Percentiles rank a stretch among this genome's conserved stretches.
Conservation (phyloP, 495 filamentous ascomycete genomes). For the Trichoderma reesei region DNA sequence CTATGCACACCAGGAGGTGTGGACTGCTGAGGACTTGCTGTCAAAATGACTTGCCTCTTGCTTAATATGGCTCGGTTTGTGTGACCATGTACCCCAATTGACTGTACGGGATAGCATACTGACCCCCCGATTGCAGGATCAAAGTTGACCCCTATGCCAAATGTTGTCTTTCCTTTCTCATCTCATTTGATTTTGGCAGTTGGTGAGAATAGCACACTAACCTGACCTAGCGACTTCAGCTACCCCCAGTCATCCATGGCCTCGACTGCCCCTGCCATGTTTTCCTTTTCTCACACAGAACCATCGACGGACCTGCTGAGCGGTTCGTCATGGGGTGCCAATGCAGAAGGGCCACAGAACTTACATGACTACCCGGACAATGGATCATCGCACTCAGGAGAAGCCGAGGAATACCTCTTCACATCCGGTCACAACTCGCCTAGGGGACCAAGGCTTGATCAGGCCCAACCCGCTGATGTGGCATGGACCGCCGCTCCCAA, state of each 20-base stretch:
- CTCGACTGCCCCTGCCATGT: slow-evolving; percentile 37
- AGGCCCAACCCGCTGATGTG: slow-evolving; percentile 35
- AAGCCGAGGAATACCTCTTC: slow-evolving; percentile 38
- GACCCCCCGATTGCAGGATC: slow-evolving; percentile 28
- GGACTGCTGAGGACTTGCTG: slow-evolving; percentile 9
- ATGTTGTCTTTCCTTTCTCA: slow-evolving; percentile 27
- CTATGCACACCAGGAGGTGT: not conserved
- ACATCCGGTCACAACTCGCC: slow-evolving; percentile 41
- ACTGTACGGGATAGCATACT: slow-evolving; percentile 11
- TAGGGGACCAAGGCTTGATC: slow-evolving; percentile 32
- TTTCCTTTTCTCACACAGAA: slow-evolving; percentile 46
- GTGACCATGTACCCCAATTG: slow-evolving; percentile 24
- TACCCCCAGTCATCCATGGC: slow-evolving; percentile 35
- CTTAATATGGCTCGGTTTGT: slow-evolving; percentile 23
- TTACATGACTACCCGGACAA: slow-evolving; percentile 31
- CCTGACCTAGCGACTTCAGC: slow-evolving; percentile 42
- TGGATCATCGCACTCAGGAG: slow-evolving; percentile 29
- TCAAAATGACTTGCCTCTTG: slow-evolving; percentile 4
- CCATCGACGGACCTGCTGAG: slow-evolving; percentile 33
- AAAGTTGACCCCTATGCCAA: slow-evolving; percentile 34
- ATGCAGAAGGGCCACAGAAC: slow-evolving; percentile 45
- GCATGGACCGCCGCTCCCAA: slow-evolving; percentile 27
- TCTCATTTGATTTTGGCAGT: slow-evolving; percentile 23
- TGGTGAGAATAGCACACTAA: slow-evolving; percentile 41
- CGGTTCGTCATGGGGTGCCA: slow-evolving; percentile 41